A percentile compares a stretch with the other conserved stretches of the same genome.
Conservation (phyloP, 306 rosid species). For the Quercus engelmannii region DNA sequence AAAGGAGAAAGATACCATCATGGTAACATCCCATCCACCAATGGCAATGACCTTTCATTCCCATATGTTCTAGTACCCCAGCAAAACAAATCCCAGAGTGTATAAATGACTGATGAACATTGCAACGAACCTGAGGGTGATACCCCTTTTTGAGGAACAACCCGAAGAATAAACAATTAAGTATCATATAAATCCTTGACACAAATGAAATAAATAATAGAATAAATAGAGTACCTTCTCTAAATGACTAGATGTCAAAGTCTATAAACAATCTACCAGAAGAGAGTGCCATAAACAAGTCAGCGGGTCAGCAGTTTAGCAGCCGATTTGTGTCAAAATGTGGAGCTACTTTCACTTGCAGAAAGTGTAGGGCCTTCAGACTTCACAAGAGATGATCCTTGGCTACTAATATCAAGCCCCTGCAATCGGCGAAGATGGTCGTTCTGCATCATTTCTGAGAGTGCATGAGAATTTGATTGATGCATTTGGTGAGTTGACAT, state of each 20-base stretch:
- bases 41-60: conserved; percentile 62
- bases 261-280: conserved; percentile 64
- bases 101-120: conserved; percentile 31
- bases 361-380: conserved; percentile 83
- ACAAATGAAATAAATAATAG: conserved; percentile 39
- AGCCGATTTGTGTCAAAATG: conserved; percentile 54
- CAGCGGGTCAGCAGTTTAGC: conserved; percentile 61
- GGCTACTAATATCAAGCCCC: conserved; percentile 85
- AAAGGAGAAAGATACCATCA: conserved; percentile 25
- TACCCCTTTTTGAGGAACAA: conserved; percentile 46
- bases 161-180: conserved; percentile 66
- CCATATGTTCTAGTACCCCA: conserved; percentile 40
- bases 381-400: conserved; percentile 64
- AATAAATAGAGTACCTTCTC: conserved; percentile 44
- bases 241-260: conserved; percentile 60
- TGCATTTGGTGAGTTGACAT: conserved; percentile 54
- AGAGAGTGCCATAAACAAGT: conserved; percentile 42
- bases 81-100: conserved; percentile 35
- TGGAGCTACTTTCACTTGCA: conserved; percentile 85
- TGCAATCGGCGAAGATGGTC: conserved; percentile 82
- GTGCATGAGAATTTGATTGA: conserved; percentile 56
- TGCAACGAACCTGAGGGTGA: conserved; percentile 42
- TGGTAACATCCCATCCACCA: conserved; percentile 34
- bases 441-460: conserved; percentile 70
- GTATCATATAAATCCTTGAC: conserved; percentile 41